Evolutionary conservation across 371 early-diverging fungal species (phyloP), one percentile per base, ranked within the genome.

Genomic region (Conidiobolus coronatus): DNA sequence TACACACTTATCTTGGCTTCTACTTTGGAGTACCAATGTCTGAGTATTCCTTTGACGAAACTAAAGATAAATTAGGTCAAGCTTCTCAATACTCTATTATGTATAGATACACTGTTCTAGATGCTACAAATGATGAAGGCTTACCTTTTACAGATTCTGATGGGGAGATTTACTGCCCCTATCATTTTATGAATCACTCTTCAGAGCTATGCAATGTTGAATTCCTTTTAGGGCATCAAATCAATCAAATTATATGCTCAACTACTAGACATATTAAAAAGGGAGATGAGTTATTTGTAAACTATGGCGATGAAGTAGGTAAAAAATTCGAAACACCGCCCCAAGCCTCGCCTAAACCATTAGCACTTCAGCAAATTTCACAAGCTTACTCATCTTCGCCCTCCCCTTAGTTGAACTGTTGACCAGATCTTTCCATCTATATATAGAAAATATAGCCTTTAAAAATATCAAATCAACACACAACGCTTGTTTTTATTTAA

Each of bases 11-110:
- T 0, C 55, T 88, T 1, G 89, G 89, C 1, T 88, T 86, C 52
- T 88, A 88, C 53, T 88, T 88, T 60, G 89, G 89, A 5, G 85
- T 87, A 3, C 89, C 89, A 5, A 85, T 83, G 81, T 78, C 80
- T 2, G 84, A 84, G 49, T 78, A 81, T 52, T 86, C 86, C 50
- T 88, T 81, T 54, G 87, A 87, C 52, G 69, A 73, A 8, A 55
- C 73, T 39, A 88, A 88, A 52, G 86, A 86, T 49, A 64, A 66
- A n/a, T 65, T 77, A 1, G 85, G 85, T 0, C 51, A 70, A 13
- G 70, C 88, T 0, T 77, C 78, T 2, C 72, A 74, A 38, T 81
- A 81, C 54, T 80, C 78, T 4, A 79, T 85, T 50, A 75, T 81
- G 73, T 87, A 85, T 53, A 70, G 80, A 23, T 65, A 71, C 19